Evolutionary conservation across 768 basidiomycete genomes (phyloP).

Genomic region (Mycena epipterygia): DNA sequence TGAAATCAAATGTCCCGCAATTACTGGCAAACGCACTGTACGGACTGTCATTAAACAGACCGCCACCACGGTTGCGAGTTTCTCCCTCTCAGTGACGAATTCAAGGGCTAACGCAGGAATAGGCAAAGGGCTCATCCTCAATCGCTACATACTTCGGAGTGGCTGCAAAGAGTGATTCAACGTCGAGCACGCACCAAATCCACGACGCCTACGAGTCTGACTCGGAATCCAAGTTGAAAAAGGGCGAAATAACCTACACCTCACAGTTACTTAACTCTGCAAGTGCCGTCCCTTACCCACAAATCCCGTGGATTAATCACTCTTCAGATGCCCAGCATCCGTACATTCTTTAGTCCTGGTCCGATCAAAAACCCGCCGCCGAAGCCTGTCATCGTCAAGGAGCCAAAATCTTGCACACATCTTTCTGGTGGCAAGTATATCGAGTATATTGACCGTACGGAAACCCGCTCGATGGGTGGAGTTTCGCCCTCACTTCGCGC

Average conservation of each 20-base stretch:
- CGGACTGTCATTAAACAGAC: neutral
- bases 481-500: conserved; percentile 13
- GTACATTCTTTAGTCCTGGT: neutral
- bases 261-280: neutral
- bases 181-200: neutral
- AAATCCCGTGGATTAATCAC: no score
- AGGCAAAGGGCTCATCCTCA: neutral
- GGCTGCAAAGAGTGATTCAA: neutral
- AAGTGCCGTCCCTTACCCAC: neutral
- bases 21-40: neutral
- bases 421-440: conserved; percentile 20
- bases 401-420: conserved; percentile 7
- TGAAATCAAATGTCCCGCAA: neutral
- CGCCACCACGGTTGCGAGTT: neutral
- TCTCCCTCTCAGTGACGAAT: neutral
- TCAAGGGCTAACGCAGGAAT: neutral
- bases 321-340: neutral
- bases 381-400: neutral
- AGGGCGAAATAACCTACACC: neutral
- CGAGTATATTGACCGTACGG: conserved; percentile 22
- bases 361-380: conserved; percentile 7
- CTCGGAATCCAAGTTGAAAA: neutral
- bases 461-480: conserved; percentile 28
- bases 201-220: neutral
- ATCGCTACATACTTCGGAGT: neutral